Percentiles rank a stretch among this genome's conserved stretches.
Conservation (phyloP, 768 basidiomycete species). For the Termitomyces bulborhizus region DNA sequence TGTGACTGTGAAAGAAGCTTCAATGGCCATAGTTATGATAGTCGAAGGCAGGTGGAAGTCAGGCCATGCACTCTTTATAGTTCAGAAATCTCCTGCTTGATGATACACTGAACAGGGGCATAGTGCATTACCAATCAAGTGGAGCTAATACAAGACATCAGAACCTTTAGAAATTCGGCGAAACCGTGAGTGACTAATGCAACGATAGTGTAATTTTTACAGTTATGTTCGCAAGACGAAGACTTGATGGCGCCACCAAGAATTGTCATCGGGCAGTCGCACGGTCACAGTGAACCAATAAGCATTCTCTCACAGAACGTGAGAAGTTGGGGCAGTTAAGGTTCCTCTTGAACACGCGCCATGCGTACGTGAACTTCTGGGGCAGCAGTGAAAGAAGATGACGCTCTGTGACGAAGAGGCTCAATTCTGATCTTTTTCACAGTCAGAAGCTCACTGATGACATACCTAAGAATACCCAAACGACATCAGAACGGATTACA, state of each 20-base stretch:
- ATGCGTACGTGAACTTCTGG: not conserved
- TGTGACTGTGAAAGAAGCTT: slow-evolving; percentile 13
- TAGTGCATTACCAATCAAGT: not conserved
- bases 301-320: not conserved
- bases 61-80: not conserved
- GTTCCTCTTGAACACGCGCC: not conserved
- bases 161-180: not conserved
- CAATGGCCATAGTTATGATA: not conserved
- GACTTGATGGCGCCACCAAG: not conserved
- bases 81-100: not conserved
- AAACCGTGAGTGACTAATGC: not conserved
- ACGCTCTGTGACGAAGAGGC: not conserved
- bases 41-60: not conserved
- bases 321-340: not conserved
- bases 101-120: not conserved
- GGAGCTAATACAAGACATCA: no score
- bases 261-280: not conserved
- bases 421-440: not conserved
- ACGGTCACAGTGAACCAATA: not conserved
- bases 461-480: not conserved
- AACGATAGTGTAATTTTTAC: not conserved
- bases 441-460: not conserved
- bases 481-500: not conserved
- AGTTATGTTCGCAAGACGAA: not conserved
- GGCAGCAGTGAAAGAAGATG: not conserved